Evolutionary conservation across 345 rosid species (phyloP).

Genomic region (Bretschneidera sinensis): DNA sequence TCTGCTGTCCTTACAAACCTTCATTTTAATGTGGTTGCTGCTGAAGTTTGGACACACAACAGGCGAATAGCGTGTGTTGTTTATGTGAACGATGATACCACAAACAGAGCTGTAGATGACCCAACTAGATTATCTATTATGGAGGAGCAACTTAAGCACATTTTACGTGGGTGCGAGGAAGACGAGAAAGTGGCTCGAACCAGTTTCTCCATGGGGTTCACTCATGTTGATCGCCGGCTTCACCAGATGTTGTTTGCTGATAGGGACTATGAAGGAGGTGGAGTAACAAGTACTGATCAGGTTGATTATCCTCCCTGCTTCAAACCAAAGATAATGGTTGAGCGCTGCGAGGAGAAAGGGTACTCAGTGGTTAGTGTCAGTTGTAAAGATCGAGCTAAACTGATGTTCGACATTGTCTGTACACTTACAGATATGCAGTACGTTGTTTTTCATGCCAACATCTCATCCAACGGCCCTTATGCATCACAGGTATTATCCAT

Average conservation of each 20-base stretch:
- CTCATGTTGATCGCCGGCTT: conserved; percentile 78
- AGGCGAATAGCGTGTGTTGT: conserved; percentile 75
- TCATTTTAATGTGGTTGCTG: conserved; percentile 68
- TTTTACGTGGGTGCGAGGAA: conserved; percentile 66
- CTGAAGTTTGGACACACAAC: conserved; percentile 96
- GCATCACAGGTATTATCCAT: conserved; percentile 69
- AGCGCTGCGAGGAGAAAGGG: conserved; percentile 70
- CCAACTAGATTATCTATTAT: conserved; percentile 49
- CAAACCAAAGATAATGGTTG: conserved; percentile 56
- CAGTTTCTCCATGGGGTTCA: conserved; percentile 80
- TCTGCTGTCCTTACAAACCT: conserved; percentile 77
- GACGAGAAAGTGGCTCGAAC: conserved; percentile 60
- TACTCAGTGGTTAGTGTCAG: conserved; percentile 72
- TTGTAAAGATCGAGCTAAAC: conserved; percentile 84
- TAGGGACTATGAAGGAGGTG: conserved; percentile 73
- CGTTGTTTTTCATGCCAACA: conserved; percentile 85
- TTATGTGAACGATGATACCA: conserved; percentile 65
- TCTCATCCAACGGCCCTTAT: conserved; percentile 67
- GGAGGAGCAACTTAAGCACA: conserved; percentile 80
- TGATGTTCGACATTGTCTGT: conserved; percentile 89
- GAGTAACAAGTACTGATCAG: conserved; percentile 33
- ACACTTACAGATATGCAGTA: conserved; percentile 97
- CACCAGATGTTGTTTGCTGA: conserved; percentile 97
- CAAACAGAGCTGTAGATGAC: conserved; percentile 53
- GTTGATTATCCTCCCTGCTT: conserved; percentile 35